A percentile compares a stretch with the other conserved stretches of the same genome.
phyloP scores from a whole-genome alignment of 2,329 filamentous ascomycete genomes.

The Penicillium frequentans region DNA sequence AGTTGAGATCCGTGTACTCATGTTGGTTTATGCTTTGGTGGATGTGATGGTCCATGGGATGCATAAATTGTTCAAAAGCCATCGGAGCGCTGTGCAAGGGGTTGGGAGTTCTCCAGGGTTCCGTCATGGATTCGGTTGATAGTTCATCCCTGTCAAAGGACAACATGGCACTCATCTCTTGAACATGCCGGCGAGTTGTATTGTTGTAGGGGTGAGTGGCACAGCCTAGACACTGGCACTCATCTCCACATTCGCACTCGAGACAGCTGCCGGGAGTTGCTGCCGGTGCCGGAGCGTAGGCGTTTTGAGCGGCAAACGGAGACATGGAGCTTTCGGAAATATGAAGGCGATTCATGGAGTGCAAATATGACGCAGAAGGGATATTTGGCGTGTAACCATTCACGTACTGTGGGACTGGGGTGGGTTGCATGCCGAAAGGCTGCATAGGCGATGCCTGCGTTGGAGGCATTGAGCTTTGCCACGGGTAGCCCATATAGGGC shows the following conservation, averaged over 20 bases:
- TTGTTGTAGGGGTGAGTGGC: conserved; percentile 48
- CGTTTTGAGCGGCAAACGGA: conserved; percentile 10
- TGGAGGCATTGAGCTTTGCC: conserved; percentile 22
- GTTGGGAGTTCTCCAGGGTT: conserved; percentile 18
- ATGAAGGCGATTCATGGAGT: conserved; percentile 16
- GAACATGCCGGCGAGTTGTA: conserved; percentile 46
- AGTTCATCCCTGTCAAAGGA: conserved; percentile 32
- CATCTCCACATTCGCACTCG: conserved; percentile 45
- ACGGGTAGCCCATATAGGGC: conserved; percentile 18
- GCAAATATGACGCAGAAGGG: conserved; percentile 11
- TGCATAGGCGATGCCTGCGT: conserved; percentile 15
- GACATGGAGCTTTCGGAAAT: conserved; percentile 18
- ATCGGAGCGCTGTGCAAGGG: conserved; percentile 19
- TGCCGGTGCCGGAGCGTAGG: conserved; percentile 4
- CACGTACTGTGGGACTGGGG: conserved; percentile 15
- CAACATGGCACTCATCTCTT: conserved; percentile 47
- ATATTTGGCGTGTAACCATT: conserved; percentile 16
- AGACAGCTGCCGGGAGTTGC: conserved; percentile 23
- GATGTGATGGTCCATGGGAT: conserved; percentile 11
- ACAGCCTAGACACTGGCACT: conserved; percentile 49
- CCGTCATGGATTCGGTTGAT: conserved; percentile 18
- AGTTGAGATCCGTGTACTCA: conserved; percentile 23
- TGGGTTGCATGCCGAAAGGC: conserved; percentile 14
- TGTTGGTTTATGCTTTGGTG: conserved; percentile 13
- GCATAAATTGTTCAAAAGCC: conserved; percentile 18